Base-by-base conservation (phyloP, 345 rosid genomes). In the Camelina laxa region DNA sequence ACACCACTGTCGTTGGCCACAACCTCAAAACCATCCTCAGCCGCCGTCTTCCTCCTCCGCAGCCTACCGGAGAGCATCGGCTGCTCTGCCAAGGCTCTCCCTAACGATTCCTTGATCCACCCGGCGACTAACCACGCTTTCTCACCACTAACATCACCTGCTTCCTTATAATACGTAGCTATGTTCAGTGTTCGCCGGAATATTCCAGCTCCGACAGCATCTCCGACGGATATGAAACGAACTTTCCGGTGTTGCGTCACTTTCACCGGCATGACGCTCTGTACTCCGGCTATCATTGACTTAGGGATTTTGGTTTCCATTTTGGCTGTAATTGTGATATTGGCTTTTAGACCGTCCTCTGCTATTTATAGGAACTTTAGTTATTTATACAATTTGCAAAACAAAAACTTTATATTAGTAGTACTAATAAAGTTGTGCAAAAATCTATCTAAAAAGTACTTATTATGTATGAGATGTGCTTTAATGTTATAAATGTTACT, bases 21-120 rank as follows among this genome's bases (percentile, higher is more conserved):
- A 41, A 93, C 67, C 84, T 89, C 96, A 15, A 91, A 70, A 20
- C 81, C 84, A 11, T 39, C 77, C 55, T 82, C 87, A 39, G 7
- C 15, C 57, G 24, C 5, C 27, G 14, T 65, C 67, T 77, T 65
- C 47, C 88, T 66, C 68, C 80, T 67, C 47, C 89, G 56, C 4
- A 93, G 75, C 11, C 98, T 76, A 2, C 98, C 98, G 1, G 84
- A 11, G 7, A 87, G 76, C 80, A 88, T 17, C 1, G 98, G 91
- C 60, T 84, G 83, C 81, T 88, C 90, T 14, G 44, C 21, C 55
- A 91, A 65, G 11, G 84, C 93, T 66, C 75, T 82, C 3, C 82
- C 85, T 8, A 93, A 81, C 3, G 98, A 89, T 73, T 88, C 94
- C 82, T 79, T 91, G 4, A 89, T 83, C 92, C 92, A 89, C 8